phyloP scores from a whole-genome alignment of 352 stramenopile genomes.

The Phytophthora pistaciae region DNA sequence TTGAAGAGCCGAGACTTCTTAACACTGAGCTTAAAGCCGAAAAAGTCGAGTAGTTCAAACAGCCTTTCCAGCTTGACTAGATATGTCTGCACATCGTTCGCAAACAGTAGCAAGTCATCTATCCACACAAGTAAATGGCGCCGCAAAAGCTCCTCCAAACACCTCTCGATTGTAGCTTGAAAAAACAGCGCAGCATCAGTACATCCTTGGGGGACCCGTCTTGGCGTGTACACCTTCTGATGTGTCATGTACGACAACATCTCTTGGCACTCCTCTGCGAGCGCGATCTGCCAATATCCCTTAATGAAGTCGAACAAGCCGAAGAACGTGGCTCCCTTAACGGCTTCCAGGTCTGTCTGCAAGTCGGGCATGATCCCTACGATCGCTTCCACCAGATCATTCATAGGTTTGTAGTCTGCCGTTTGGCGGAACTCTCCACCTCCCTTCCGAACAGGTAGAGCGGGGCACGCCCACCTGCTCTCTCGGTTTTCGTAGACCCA shows the following conservation, averaged over 20 bases:
- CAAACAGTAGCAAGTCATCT: conserved; percentile 2
- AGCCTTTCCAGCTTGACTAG: too few species aligned
- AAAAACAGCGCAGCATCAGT: conserved; percentile 11
- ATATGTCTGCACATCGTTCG: neutral
- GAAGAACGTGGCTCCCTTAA: conserved; percentile 3
- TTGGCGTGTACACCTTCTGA: conserved; percentile 7
- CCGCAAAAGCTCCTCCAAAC: conserved; percentile 8
- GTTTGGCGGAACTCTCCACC: conserved; percentile 29
- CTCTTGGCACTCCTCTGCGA: conserved; percentile 19
- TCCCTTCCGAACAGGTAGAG: conserved; percentile 20
- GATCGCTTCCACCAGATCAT: conserved; percentile 23
- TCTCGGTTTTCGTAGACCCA: conserved; percentile 38
- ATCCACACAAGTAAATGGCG: conserved; percentile 4
- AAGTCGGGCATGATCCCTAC: conserved; percentile 40
- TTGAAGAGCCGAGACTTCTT: neutral
- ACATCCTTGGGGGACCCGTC: conserved; percentile 3
- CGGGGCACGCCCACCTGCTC: conserved; percentile 30
- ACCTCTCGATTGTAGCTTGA: conserved; percentile 7
- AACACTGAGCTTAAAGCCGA: neutral
- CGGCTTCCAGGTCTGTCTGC: conserved; percentile 3
- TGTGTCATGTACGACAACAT: conserved; percentile 36
- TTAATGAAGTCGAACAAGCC: conserved; percentile 32
- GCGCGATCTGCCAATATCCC: conserved; percentile 3
- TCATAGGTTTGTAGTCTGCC: conserved; percentile 36
- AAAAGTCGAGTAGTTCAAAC: too few species aligned